Percentiles rank a stretch among this genome's conserved stretches.
Evolutionary conservation across 805 yeast genomes (phyloP).

Genomic region (Candida andamanensis): DNA sequence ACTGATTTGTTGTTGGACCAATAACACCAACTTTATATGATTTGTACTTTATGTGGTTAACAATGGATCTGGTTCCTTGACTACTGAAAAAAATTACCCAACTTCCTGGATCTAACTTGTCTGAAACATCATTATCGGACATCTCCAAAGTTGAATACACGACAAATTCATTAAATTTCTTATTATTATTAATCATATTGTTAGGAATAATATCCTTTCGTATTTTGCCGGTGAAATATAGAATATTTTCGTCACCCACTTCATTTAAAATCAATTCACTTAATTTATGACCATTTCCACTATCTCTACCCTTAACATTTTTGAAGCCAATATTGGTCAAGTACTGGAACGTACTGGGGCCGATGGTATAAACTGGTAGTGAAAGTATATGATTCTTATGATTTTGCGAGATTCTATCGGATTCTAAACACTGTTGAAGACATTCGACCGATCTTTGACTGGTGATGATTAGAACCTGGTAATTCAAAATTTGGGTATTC

Average conservation of each 20-base stretch:
- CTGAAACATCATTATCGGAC: conserved; percentile 42
- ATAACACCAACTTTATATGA: conserved; percentile 64
- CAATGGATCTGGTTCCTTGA: conserved; percentile 70
- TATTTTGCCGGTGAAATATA: conserved; percentile 83
- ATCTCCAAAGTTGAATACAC: conserved; percentile 56
- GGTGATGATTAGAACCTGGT: conserved; percentile 56
- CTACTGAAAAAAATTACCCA: conserved; percentile 93
- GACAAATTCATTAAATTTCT: conserved; percentile 51
- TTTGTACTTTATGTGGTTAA: conserved; percentile 31
- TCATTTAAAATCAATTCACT: conserved; percentile 55
- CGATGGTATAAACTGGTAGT: conserved; percentile 77
- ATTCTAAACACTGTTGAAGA: conserved; percentile 42
- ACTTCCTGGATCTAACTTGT: conserved; percentile 22
- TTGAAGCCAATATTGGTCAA: conserved; percentile 58
- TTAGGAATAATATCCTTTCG: conserved; percentile 78
- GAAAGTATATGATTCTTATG: conserved; percentile 23
- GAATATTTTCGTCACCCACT: conserved; percentile 26
- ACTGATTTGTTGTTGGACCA: conserved; percentile 86
- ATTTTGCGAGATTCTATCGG: conserved; percentile 10
- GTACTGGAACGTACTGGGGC: conserved; percentile 76
- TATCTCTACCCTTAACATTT: conserved; percentile 57
- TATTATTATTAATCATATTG: conserved; percentile 40
- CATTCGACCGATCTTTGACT: conserved; percentile 91
- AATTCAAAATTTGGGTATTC: conserved; percentile 32
- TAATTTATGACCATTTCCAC: conserved; percentile 76